Percentiles rank a stretch among this genome's conserved stretches.
These are phyloP conservation scores for Malus sieversii DNA, from an alignment of 306 rosid genomes.

Conservation along the genomic window DNA sequence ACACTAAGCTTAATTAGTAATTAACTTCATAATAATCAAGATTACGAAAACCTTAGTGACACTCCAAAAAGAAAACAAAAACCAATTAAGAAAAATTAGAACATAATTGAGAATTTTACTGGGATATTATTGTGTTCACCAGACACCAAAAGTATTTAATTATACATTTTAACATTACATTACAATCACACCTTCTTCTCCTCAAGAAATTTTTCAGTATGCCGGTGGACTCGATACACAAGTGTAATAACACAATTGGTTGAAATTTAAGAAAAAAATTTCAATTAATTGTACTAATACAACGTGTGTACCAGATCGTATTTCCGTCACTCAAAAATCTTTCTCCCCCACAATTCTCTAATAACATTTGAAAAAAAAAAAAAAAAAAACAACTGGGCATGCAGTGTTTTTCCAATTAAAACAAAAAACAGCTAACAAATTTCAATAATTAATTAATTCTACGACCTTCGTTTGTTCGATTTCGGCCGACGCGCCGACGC, in stretches of 20 bases:
- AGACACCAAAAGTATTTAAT: conserved; percentile 6
- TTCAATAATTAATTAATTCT: background rate
- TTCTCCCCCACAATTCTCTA: background rate
- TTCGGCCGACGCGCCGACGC: conserved; percentile 14
- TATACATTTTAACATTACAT: conserved; percentile 7
- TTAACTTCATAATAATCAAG: background rate
- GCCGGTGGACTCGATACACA: too few species aligned
- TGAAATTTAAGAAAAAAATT: too few species aligned
- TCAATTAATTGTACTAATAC: too few species aligned
- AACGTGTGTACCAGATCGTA: too few species aligned
- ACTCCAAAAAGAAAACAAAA: background rate
- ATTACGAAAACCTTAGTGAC: background rate
- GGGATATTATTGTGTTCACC: background rate
- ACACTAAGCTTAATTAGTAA: background rate
- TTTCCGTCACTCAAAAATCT: rapidly evolving
- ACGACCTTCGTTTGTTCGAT: conserved; percentile 33
- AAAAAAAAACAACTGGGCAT: background rate
- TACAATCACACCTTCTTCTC: background rate
- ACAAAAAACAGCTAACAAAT: background rate
- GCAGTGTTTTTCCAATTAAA: background rate
- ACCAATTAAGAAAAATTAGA: background rate
- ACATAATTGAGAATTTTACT: background rate
- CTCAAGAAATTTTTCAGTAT: background rate
- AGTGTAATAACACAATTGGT: too few species aligned
- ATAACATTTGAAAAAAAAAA: background rate